Conservation (phyloP, 2,329 filamentous ascomycete species). For the Alternaria novae-zelandiae region DNA sequence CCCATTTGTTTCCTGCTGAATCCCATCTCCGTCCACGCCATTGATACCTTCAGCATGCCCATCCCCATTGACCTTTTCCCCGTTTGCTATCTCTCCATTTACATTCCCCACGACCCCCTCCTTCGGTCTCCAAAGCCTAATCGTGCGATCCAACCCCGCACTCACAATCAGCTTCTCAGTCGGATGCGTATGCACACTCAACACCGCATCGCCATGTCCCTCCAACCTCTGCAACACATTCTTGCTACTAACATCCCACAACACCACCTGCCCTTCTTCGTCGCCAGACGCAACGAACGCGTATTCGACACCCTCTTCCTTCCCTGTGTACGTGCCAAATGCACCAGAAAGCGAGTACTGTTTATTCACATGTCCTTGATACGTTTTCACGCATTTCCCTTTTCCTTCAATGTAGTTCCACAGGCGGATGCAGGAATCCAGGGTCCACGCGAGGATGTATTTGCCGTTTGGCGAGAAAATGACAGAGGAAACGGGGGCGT, state of each 20-base stretch:
- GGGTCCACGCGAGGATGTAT: slow-evolving; percentile 87
- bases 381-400: slow-evolving; percentile 92
- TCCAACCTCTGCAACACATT: slow-evolving; percentile 73
- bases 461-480: slow-evolving; percentile 94
- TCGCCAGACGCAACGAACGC: slow-evolving; percentile 82
- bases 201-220: slow-evolving; percentile 63
- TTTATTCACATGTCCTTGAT: slow-evolving; percentile 87
- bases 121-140: slow-evolving; percentile 62
- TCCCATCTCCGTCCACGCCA: background rate
- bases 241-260: slow-evolving; percentile 92
- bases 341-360: slow-evolving; percentile 84
- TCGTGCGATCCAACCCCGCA: slow-evolving; percentile 66
- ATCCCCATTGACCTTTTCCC: background rate
- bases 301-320: slow-evolving; percentile 21
- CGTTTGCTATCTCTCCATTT: background rate
- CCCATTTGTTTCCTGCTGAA: slow-evolving; percentile 14
- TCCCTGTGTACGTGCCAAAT: slow-evolving; percentile 71
- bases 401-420: slow-evolving; percentile 96
- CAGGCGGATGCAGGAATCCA: slow-evolving; percentile 86
- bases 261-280: slow-evolving; percentile 82
- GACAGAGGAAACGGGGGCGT: slow-evolving; percentile 85
- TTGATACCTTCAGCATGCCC: background rate
- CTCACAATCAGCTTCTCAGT: slow-evolving; percentile 64
- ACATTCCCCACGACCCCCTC: background rate
- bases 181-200: slow-evolving; percentile 66